A percentile compares a stretch with the other conserved stretches of the same genome.
phyloP scores from a whole-genome alignment of 140 eudicot species.

The Senecio squalidus region DNA sequence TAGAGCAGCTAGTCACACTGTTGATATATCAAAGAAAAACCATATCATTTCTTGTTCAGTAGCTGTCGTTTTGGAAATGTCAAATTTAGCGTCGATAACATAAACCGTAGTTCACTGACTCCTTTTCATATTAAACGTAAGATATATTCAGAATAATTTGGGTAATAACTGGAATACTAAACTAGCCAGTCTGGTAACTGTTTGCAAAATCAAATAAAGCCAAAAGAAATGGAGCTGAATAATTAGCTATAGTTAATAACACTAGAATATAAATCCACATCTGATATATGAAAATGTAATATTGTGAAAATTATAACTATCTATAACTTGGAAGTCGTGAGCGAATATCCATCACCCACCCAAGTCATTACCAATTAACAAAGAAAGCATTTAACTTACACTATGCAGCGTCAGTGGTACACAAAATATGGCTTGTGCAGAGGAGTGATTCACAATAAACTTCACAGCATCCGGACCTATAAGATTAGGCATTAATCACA shows the following conservation, averaged over 20 bases:
- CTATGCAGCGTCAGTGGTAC: conserved; percentile 54
- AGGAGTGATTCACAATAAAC: conserved; percentile 77
- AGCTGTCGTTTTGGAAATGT: background rate
- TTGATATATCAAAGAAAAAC: background rate
- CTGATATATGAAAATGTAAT: background rate
- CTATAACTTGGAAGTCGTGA: background rate
- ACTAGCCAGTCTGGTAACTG: background rate
- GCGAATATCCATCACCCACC: background rate
- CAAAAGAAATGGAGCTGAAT: background rate
- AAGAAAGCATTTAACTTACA: conserved; percentile 40
- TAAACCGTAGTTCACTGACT: background rate
- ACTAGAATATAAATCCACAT: background rate
- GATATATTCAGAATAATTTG: background rate
- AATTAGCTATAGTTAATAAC: background rate
- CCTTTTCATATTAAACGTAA: background rate
- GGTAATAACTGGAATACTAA: background rate
- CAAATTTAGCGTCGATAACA: background rate
- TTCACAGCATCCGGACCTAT: conserved; percentile 94
- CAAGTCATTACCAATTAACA: background rate
- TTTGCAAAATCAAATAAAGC: background rate
- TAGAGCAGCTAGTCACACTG: too few relatives aligned
- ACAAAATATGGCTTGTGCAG: conserved; percentile 79
- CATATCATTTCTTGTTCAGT: background rate
- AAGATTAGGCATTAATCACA: conserved; percentile 1
- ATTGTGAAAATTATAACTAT: background rate